A percentile compares a stretch with the other conserved stretches of the same genome.
Evolutionary conservation across 768 basidiomycete genomes (phyloP).

Genomic region (Russula sp.): DNA sequence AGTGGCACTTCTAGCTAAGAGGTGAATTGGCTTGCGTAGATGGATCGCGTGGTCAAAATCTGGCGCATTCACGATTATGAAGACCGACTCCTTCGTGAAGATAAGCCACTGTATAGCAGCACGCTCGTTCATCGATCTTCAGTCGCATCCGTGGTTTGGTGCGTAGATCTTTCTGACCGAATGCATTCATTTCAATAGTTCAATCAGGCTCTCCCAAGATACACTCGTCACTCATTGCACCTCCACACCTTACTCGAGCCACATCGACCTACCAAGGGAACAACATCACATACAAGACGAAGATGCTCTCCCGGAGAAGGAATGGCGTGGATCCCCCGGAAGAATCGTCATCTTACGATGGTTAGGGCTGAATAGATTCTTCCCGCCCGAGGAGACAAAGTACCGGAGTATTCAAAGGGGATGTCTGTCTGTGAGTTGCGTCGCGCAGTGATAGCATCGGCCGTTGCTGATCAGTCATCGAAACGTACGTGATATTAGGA

Average conservation of each 20-base stretch:
- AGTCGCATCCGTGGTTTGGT: conserved; percentile 66
- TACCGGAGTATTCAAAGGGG: conserved; percentile 48
- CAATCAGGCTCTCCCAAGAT: conserved; percentile 17
- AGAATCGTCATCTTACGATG: conserved; percentile 63
- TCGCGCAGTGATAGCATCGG: neutral
- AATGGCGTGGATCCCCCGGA: conserved; percentile 39
- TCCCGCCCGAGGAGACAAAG: conserved; percentile 45
- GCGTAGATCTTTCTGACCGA: conserved; percentile 17
- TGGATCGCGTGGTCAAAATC: conserved; percentile 73
- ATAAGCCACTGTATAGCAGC: conserved; percentile 75
- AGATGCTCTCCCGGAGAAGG: conserved; percentile 12
- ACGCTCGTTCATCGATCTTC: conserved; percentile 62
- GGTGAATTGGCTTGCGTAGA: conserved; percentile 46
- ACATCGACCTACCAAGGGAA: conserved; percentile 27
- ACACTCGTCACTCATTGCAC: conserved; percentile 53
- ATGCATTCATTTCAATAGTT: neutral
- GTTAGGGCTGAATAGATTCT: conserved; percentile 63
- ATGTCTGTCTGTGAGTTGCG: conserved; percentile 55
- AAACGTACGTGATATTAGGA: conserved; percentile 45
- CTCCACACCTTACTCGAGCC: conserved; percentile 46
- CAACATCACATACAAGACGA: conserved; percentile 32
- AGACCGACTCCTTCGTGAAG: conserved; percentile 51
- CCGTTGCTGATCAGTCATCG: neutral
- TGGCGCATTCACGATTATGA: conserved; percentile 55
- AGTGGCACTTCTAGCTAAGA: conserved; percentile 11